phyloP scores from a whole-genome alignment of 2,329 filamentous ascomycete species.

The Ascochyta fabae region DNA sequence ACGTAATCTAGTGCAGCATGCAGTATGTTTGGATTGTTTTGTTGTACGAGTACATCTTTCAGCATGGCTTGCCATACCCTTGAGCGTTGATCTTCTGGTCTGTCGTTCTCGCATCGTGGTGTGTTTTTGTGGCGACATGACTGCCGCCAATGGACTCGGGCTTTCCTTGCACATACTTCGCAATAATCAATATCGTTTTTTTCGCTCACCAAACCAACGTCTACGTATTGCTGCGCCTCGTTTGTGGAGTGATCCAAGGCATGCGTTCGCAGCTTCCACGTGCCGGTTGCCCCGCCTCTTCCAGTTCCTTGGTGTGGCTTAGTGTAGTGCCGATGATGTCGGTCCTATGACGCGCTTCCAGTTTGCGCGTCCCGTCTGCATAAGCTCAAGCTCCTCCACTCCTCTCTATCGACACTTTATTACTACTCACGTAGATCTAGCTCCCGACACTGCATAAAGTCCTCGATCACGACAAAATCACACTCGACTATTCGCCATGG shows the following conservation, averaged over 20 bases:
- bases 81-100: slow-evolving; percentile 28
- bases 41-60: slow-evolving; percentile 44
- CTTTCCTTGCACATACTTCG: slow-evolving; percentile 34
- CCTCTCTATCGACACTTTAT: not conserved
- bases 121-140: slow-evolving; percentile 20
- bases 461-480: not conserved
- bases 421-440: not conserved
- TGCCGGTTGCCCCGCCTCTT: slow-evolving; percentile 8
- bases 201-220: slow-evolving; percentile 2
- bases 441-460: not conserved
- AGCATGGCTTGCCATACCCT: slow-evolving; percentile 38
- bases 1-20: slow-evolving; percentile 14
- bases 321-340: slow-evolving; percentile 5
- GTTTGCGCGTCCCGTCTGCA: not conserved
- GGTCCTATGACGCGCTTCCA: slow-evolving; percentile 33
- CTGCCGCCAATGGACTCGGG: slow-evolving; percentile 16
- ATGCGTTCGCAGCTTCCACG: slow-evolving; percentile 11
- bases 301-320: slow-evolving; percentile 9
- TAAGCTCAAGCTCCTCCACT: slow-evolving; percentile 1
- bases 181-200: slow-evolving; percentile 24
- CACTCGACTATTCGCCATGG: slow-evolving; percentile 25
- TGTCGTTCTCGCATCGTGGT: slow-evolving; percentile 12
- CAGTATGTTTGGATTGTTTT: slow-evolving; percentile 21
- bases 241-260: slow-evolving; percentile 8
- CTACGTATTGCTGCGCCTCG: slow-evolving; percentile 1